phyloP scores from a whole-genome alignment of 805 yeast species.

The Ascoidea rubescens region DNA sequence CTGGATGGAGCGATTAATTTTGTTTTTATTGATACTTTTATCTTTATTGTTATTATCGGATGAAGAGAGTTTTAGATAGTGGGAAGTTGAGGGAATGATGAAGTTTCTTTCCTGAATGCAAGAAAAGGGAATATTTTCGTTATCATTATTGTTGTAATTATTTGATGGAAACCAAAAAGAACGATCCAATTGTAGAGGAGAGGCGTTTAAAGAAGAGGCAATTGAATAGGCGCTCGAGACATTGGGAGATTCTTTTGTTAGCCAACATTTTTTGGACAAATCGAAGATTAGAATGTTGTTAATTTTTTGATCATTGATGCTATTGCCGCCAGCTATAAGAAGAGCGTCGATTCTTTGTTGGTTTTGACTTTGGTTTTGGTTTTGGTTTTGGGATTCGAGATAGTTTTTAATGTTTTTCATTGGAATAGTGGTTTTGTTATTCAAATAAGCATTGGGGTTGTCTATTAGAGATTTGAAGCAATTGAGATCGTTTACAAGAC shows the following conservation, averaged over 20 bases:
- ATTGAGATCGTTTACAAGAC: constrained; percentile 20
- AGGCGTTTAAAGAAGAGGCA: not conserved
- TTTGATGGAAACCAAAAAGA: not conserved
- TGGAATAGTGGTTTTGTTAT: too few relatives aligned
- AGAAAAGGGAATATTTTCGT: not conserved
- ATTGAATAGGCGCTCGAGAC: constrained; percentile 5
- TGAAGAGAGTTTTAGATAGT: constrained; percentile 2
- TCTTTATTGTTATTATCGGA: not conserved
- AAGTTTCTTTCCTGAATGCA: constrained; percentile 10
- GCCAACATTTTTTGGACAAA: constrained; percentile 22
- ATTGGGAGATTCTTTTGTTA: constrained; percentile 6
- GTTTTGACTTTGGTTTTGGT: constrained; percentile 14
- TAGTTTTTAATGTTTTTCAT: too few relatives aligned
- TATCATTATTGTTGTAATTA: too few relatives aligned
- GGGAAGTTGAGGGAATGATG: constrained; percentile 10
- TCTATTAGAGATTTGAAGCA: not conserved
- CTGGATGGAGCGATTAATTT: too few relatives aligned
- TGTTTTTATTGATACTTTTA: too few relatives aligned
- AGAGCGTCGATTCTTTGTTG: constrained; percentile 30
- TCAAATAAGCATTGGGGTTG: too few relatives aligned
- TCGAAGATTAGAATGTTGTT: constrained; percentile 29
- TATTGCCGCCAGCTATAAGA: constrained; percentile 40
- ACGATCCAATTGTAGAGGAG: not conserved
- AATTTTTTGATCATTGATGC: constrained; percentile 18
- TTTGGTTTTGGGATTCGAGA: too few relatives aligned